Percentiles rank a stretch among this genome's conserved stretches.
phyloP scores from a whole-genome alignment of 1,139 yeast species.

The Pichia sp. region DNA sequence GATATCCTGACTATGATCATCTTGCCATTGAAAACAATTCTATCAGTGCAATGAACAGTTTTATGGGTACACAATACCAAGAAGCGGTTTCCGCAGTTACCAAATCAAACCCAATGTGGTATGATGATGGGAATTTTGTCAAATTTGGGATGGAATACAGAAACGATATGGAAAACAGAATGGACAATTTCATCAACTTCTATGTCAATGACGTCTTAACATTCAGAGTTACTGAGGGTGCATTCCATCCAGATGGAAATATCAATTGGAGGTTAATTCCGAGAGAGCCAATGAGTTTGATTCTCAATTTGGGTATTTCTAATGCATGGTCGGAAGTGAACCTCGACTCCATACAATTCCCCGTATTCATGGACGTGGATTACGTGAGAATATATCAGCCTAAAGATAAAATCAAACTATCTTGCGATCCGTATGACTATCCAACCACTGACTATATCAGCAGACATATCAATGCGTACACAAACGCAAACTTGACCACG shows the following conservation, averaged over 20 bases:
- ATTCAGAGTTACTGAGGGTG: constrained; percentile 36
- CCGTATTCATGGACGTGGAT: constrained; percentile 60
- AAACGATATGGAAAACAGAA: constrained; percentile 26
- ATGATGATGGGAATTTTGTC: constrained; percentile 39
- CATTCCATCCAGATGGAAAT: constrained; percentile 79
- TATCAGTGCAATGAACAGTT: constrained; percentile 64
- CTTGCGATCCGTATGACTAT: constrained; percentile 69
- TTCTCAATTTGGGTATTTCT: constrained; percentile 74
- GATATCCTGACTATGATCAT: constrained; percentile 70
- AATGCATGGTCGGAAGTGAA: constrained; percentile 79
- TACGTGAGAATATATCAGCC: constrained; percentile 81
- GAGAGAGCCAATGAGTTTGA: constrained; percentile 80
- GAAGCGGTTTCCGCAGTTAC: constrained; percentile 77
- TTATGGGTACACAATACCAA: constrained; percentile 80
- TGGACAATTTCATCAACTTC: constrained; percentile 36
- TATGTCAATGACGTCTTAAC: constrained; percentile 63
- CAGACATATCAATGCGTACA: constrained; percentile 55
- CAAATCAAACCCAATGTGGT: constrained; percentile 68
- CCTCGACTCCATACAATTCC: constrained; percentile 66
- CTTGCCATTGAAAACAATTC: constrained; percentile 55
- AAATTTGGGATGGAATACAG: constrained; percentile 38
- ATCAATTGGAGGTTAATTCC: constrained; percentile 67
- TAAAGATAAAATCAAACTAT: constrained; percentile 37
- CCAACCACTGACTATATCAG: constrained; percentile 74
- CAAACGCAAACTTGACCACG: constrained; percentile 52